Percentiles rank a stretch among this genome's conserved stretches.
These are phyloP conservation scores for Xylaria scruposa DNA, from an alignment of 495 filamentous ascomycete species.

Conservation along the genomic window DNA sequence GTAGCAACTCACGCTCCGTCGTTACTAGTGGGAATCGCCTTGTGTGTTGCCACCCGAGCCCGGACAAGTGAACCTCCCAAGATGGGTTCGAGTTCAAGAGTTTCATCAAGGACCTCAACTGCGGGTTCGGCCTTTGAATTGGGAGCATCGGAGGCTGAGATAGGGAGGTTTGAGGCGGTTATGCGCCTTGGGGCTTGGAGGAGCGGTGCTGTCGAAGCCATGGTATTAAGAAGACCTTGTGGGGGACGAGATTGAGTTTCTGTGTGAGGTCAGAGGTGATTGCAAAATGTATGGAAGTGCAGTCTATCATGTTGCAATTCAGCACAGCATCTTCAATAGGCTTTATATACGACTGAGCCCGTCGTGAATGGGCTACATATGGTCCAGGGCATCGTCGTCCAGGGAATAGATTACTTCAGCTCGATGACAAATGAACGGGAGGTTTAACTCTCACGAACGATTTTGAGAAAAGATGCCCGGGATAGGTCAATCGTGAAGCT, in stretches of 20 bases:
- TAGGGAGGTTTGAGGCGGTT: conserved; percentile 35
- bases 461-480: neutral
- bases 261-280: neutral
- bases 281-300: neutral
- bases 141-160: conserved; percentile 20
- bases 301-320: neutral
- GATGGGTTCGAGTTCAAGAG: conserved; percentile 32
- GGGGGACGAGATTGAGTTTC: neutral
- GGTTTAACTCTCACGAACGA: neutral
- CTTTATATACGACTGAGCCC: conserved; percentile 3
- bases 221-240: conserved; percentile 5
- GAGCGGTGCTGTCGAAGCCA: conserved; percentile 29
- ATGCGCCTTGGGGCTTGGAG: conserved; percentile 33
- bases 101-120: conserved; percentile 35
- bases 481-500: neutral
- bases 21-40: conserved; percentile 36
- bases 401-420: conserved; percentile 19
- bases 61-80: conserved; percentile 31
- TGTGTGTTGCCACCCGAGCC: conserved; percentile 35
- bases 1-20: conserved; percentile 35
- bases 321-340: conserved; percentile 8
- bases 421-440: conserved; percentile 33
- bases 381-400: neutral
- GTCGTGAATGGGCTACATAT: neutral
- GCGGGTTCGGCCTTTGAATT: conserved; percentile 30